These are phyloP conservation scores for Diplodia intermedia DNA, from an alignment of 2,329 filamentous ascomycete species.

Conservation along the genomic window DNA sequence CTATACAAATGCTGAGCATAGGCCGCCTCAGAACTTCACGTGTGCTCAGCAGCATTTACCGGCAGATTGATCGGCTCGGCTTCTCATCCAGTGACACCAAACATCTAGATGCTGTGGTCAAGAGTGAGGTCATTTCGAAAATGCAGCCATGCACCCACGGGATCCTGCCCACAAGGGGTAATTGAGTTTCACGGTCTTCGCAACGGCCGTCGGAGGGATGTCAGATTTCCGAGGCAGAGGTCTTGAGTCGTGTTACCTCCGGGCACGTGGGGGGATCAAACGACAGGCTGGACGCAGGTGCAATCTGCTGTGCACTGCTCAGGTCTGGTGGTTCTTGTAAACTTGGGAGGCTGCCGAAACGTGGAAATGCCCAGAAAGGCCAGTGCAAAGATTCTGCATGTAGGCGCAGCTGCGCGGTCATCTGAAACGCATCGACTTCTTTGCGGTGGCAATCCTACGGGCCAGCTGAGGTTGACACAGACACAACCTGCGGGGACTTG, in stretches of 20 bases:
- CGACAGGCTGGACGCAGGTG: conserved; percentile 17
- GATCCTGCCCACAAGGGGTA: background rate
- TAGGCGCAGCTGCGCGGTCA: conserved; percentile 19
- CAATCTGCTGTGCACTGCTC: conserved; percentile 13
- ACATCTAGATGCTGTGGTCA: background rate
- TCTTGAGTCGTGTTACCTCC: conserved; percentile 4
- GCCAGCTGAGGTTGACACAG: conserved; percentile 3
- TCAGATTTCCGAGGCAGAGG: conserved; percentile 11
- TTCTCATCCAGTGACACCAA: background rate
- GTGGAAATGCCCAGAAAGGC: background rate
- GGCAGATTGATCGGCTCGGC: conserved; percentile 21
- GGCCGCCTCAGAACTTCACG: conserved; percentile 11
- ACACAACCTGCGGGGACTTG: background rate
- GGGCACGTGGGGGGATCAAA: conserved; percentile 21
- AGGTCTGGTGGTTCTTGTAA: conserved; percentile 3
- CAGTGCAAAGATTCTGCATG: conserved; percentile 31
- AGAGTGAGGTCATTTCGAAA: conserved; percentile 2
- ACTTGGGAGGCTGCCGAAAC: conserved; percentile 24
- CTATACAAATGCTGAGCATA: background rate
- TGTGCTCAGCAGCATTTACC: conserved; percentile 12
- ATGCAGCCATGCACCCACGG: conserved; percentile 15
- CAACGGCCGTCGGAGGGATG: conserved; percentile 8
- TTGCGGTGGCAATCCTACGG: background rate
- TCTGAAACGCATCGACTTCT: conserved; percentile 6
- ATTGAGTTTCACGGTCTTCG: conserved; percentile 10